phyloP scores from a whole-genome alignment of 2,329 filamentous ascomycete species.

The Sphaerulina populicola region DNA sequence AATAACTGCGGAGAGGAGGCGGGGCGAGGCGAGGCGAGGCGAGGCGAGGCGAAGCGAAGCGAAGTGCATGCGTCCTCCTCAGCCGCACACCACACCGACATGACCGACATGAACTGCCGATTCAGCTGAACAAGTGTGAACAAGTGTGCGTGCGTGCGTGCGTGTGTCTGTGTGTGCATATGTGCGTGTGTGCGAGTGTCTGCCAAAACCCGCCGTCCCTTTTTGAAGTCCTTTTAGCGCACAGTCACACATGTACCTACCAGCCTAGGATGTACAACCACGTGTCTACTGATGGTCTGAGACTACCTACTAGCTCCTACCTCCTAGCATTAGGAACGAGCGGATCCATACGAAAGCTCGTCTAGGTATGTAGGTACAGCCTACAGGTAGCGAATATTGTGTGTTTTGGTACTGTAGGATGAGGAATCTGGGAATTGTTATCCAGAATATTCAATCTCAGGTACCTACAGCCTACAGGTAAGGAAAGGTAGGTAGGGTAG shows the following conservation, averaged over 20 bases:
- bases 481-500: no score
- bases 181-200: not conserved
- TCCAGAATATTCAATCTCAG: no score
- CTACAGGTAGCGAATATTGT: not conserved
- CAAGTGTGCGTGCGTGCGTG: no score
- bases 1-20: no score
- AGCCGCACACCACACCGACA: no score
- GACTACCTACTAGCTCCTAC: no score
- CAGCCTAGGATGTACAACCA: not conserved
- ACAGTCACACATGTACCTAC: no score
- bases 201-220: not conserved
- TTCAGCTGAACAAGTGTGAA: not conserved
- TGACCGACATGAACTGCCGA: not conserved
- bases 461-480: no score
- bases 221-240: not conserved
- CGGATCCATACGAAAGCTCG: not conserved
- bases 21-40: not conserved
- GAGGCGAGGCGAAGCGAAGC: not conserved
- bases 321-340: not conserved
- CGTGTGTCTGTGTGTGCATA: no score
- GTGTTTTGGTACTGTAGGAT: no score
- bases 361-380: no score
- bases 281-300: not conserved
- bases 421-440: no score
- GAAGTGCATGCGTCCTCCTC: not conserved